A percentile compares a stretch with the other conserved stretches of the same genome.
These are phyloP conservation scores for Populus hybrid DNA, from an alignment of 441 rosid species.

Conservation along the genomic window DNA sequence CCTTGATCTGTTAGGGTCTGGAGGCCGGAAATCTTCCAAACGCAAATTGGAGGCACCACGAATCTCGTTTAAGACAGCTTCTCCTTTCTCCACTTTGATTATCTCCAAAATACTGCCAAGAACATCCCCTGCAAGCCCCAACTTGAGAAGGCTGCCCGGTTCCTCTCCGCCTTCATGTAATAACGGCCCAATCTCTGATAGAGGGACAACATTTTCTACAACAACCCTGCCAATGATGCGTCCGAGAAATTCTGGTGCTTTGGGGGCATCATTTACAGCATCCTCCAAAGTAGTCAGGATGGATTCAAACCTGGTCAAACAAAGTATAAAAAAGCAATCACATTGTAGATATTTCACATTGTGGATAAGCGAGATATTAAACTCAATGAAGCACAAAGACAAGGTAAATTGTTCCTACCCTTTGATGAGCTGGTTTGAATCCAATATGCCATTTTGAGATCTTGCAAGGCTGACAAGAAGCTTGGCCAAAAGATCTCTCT, in stretches of 20 bases:
- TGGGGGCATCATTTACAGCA: conserved; percentile 90
- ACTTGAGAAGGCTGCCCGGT: conserved; percentile 48
- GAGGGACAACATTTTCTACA: conserved; percentile 41
- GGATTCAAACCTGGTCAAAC: conserved; percentile 59
- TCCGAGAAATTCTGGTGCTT: too few relatives aligned
- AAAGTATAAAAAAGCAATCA: background rate
- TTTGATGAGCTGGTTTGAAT: conserved; percentile 52
- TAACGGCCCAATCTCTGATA: conserved; percentile 57
- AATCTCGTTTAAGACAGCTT: conserved; percentile 48
- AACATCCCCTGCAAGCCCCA: conserved; percentile 87
- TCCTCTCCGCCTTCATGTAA: conserved; percentile 72
- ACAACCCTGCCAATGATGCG: conserved; percentile 52
- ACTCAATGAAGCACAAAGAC: background rate
- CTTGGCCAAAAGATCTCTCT: conserved; percentile 78
- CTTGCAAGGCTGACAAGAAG: conserved; percentile 72
- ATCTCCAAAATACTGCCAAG: conserved; percentile 70
- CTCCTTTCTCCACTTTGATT: conserved; percentile 66
- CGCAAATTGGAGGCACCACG: conserved; percentile 51
- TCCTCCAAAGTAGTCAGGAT: conserved; percentile 78
- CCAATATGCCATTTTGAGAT: conserved; percentile 49
- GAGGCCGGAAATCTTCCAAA: conserved; percentile 77
- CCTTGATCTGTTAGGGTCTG: conserved; percentile 54
- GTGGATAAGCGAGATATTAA: background rate
- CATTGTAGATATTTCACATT: background rate
- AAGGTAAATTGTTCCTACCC: conserved; percentile 50